Evolutionary conservation across 208 protist genomes (phyloP).

Genomic region (Crithidia sp.): DNA sequence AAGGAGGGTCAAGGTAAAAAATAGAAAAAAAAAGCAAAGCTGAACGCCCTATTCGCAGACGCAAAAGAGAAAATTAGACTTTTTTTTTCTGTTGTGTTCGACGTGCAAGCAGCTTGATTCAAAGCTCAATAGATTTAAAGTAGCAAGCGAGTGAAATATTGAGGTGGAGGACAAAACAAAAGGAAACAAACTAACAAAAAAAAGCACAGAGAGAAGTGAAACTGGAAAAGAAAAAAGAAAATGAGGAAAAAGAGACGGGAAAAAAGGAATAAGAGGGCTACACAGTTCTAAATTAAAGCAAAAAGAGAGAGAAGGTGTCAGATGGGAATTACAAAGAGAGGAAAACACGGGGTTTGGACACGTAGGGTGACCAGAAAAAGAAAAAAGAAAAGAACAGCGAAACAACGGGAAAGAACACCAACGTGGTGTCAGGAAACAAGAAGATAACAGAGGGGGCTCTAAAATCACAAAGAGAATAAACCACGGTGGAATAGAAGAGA

Average conservation of each 20-base stretch:
- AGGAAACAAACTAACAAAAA: not conserved
- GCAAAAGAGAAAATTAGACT: conserved; percentile 2
- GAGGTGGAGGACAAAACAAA: not conserved
- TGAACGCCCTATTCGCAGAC: not conserved
- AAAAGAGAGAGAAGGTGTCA: not conserved
- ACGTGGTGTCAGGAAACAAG: too few species aligned
- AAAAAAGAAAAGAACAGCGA: too few species aligned
- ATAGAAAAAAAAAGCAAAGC: not conserved
- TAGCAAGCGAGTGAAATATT: not conserved
- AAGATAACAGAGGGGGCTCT: too few species aligned
- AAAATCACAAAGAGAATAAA: too few species aligned
- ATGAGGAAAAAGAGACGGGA: conserved; percentile 1
- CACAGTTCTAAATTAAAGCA: not conserved
- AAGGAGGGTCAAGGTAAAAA: not conserved
- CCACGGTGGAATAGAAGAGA: too few species aligned
- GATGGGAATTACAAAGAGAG: not conserved
- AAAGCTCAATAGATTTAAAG: not conserved
- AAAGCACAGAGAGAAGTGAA: not conserved
- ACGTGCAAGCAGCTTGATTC: not conserved
- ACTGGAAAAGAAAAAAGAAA: conserved; percentile 3
- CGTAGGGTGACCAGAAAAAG: too few species aligned
- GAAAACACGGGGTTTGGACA: too few species aligned
- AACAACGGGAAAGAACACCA: too few species aligned
- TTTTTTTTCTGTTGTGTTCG: not conserved
- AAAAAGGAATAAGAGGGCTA: not conserved